Base-by-base conservation (phyloP, 352 stramenopile genomes). In the Phytopythium oedochilum region DNA sequence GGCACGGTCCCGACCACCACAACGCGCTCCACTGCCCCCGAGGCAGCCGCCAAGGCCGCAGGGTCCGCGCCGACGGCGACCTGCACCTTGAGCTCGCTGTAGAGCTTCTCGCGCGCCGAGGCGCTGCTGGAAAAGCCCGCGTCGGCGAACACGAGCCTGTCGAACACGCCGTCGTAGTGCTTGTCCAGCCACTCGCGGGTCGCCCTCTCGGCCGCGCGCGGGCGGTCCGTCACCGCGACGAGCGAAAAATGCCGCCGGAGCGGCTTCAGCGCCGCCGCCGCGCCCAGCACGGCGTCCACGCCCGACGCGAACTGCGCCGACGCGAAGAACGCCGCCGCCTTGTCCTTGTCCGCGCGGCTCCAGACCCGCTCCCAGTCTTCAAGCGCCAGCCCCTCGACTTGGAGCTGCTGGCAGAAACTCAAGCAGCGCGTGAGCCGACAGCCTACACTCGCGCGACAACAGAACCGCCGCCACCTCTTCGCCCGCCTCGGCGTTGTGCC, bases 181-280 rank as follows among this genome's bases (percentile, higher is more conserved):
- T 60, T 55, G 48, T 92, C 82, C 18, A 92, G 59, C 82, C 82
- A 92, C 66, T 88, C 78, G 42, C 79, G 74, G 25, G 82, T 89
- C n/a, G 68, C 63, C 49, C 77, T 86, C 63, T 92, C 82, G 26
- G 82, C 71, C 15, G 50, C 35, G 3, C 77, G 82, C 25, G 82
- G 82, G 3, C 79, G 75, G 40, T 85, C 64, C 18, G 79, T 83
- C 52, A 92, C 56, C 7, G 68, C 82, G 23, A 88, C 47, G 31
- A 92, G 49, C n/a, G 68, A 81, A 31, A 89, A 89, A 40, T 64
- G 71, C 52, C 78, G 76, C 55, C 79, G 77, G 44, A 92, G 55
- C 7, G 69, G 66, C 61, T 83, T 82, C 17, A 89, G 75, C 57
- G 61, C 61, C 18, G 76, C 75, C 1, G 28, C 45, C 4, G 68